Evolutionary conservation across 352 stramenopile species (phyloP).

Genomic region (Globisporangium polare): DNA sequence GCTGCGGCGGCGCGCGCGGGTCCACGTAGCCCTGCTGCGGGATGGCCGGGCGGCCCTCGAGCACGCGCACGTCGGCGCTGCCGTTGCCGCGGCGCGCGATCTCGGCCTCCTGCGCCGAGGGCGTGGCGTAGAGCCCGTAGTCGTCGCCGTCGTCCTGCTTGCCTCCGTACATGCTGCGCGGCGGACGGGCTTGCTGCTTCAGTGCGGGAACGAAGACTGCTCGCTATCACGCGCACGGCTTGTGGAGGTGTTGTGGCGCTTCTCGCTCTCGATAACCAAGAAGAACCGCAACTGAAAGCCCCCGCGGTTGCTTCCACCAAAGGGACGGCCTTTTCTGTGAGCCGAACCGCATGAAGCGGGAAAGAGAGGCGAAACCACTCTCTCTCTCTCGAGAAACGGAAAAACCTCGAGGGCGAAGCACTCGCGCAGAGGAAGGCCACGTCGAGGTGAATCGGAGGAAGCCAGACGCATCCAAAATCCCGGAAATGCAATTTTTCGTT

Average conservation of each 20-base stretch:
- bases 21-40: constrained; percentile 53
- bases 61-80: constrained; percentile 24
- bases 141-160: constrained; percentile 45
- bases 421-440: not conserved
- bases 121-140: constrained; percentile 60
- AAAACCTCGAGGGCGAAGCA: constrained; percentile 9
- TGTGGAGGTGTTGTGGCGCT: not conserved
- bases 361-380: constrained; percentile 4
- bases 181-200: not conserved
- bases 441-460: too few relatives aligned
- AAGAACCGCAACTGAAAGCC: constrained; percentile 12
- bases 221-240: not conserved
- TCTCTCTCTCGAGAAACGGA: not conserved
- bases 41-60: constrained; percentile 40
- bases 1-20: constrained; percentile 46
- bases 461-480: too few relatives aligned
- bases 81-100: constrained; percentile 36
- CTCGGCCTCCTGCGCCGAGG: constrained; percentile 49
- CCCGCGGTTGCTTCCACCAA: not conserved
- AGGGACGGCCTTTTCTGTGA: not conserved
- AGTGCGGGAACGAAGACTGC: too few relatives aligned
- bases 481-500: too few relatives aligned
- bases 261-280: constrained; percentile 2
- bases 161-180: constrained; percentile 31
- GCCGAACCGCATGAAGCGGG: not conserved